A percentile compares a stretch with the other conserved stretches of the same genome.
These are phyloP conservation scores for Penicillium cosmopolitanum DNA, from an alignment of 495 filamentous ascomycete genomes.

Conservation along the genomic window DNA sequence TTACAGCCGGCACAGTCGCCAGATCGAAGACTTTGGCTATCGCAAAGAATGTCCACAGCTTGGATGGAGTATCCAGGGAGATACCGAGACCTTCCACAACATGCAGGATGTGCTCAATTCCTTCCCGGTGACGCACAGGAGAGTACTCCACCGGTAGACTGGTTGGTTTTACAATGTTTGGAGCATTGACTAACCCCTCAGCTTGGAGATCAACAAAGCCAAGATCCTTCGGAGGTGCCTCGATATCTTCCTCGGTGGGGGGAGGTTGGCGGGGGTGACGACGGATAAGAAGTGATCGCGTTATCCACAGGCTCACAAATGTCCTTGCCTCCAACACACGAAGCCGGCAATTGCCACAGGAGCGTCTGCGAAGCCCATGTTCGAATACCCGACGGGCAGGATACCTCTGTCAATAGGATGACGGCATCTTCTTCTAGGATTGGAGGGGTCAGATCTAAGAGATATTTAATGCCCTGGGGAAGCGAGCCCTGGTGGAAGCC, in stretches of 20 bases:
- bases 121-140: conserved; percentile 59
- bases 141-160: conserved; percentile 57
- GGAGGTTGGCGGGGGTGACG: background rate
- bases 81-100: conserved; percentile 53
- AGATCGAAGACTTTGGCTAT: conserved; percentile 62
- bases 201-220: background rate
- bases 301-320: conserved; percentile 22
- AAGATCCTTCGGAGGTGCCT: background rate
- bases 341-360: conserved; percentile 50
- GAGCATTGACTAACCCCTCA: background rate
- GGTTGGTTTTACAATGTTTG: background rate
- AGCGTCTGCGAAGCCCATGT: conserved; percentile 43
- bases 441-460: conserved; percentile 66
- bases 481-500: conserved; percentile 30
- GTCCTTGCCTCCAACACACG: conserved; percentile 41
- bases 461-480: conserved; percentile 52
- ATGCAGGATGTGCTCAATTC: conserved; percentile 60
- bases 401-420: conserved; percentile 58
- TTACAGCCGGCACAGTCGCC: conserved; percentile 35
- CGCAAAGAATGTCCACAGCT: conserved; percentile 64
- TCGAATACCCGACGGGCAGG: conserved; percentile 55
- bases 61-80: conserved; percentile 64
- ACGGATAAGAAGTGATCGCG: background rate
- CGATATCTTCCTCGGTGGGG: background rate
- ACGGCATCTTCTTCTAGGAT: conserved; percentile 61